Evolutionary conservation across 805 yeast species (phyloP), one percentile per base, ranked within the genome.

Genomic region (Cyberlindnera mississippiensis): DNA sequence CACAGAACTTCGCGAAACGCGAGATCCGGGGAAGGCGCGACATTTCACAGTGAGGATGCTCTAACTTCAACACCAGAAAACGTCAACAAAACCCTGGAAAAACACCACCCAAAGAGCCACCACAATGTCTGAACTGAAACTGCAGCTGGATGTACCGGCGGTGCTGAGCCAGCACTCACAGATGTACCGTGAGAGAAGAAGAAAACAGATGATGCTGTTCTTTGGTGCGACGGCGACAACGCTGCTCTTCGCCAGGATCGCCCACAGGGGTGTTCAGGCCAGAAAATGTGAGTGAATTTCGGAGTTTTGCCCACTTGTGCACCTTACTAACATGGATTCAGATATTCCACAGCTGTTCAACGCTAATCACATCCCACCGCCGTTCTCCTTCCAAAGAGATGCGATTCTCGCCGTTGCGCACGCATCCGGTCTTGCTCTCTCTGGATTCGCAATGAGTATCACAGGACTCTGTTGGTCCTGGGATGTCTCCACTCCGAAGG

Each of bases 341-440:
- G 50, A 78, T 53, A 63, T 78, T 6, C 96, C 96, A 7, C 73
- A 73, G 33, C 70, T 80, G 53, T 90, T 85, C 63, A 89, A 86
- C 53, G 87, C 90, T 11, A 89, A 89, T 62, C 91, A 88, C 55
- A 74, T 78, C 43, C 95, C 95, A 2, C 96, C 96, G 5, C 71
- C 79, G n/a, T 84, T 82, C 56, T 82, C 85, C 24, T 80, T 85
- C 58, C 79, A 85, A 47, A 76, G 78, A 41, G 96, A 89, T 60
- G 96, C 96, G 2, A 76, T 87, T 27, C 78, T 80, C 31, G 96
- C 96, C 0, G 87, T 90, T 3, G 78, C 82, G 0, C 82, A 85
- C 31, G 95, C 96, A 2, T 77, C 96, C 0, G 63, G 84, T 35
- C 65, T 90, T 14, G 85, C 96, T 3, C 72, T 80, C 0, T 74